These are phyloP conservation scores for Periglandula ipomoeae DNA, from an alignment of 2,329 filamentous ascomycete genomes.

Conservation along the genomic window DNA sequence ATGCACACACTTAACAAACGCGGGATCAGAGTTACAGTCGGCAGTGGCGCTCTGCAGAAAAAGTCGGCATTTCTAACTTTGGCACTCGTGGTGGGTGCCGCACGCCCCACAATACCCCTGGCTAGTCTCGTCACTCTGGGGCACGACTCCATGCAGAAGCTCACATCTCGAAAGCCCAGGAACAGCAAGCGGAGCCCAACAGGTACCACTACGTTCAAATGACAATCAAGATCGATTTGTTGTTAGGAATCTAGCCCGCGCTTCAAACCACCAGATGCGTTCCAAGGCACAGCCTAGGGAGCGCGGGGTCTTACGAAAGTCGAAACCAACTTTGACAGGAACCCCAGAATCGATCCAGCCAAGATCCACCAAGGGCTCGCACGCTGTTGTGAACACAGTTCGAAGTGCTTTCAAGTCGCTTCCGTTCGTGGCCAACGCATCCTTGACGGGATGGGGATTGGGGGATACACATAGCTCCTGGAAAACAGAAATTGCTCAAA, in stretches of 20 bases:
- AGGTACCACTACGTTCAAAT: not conserved
- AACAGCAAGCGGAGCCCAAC: not conserved
- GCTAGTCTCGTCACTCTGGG: not conserved
- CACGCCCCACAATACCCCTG: not conserved
- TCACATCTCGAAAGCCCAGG: not conserved
- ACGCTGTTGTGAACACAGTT: not conserved
- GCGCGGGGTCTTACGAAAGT: not conserved
- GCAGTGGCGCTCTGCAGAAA: not conserved
- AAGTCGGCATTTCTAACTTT: not conserved
- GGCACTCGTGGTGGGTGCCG: not conserved
- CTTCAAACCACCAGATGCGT: not conserved
- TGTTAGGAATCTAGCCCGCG: not conserved
- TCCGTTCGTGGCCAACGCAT: not conserved
- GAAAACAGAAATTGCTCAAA: not conserved
- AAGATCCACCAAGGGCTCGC: not conserved
- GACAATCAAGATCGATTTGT: not conserved
- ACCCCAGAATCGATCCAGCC: not conserved
- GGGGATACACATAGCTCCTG: not conserved
- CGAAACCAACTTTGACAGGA: not conserved
- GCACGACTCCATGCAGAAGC: not conserved
- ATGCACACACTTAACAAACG: not conserved
- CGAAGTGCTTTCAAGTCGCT: constrained; percentile 1
- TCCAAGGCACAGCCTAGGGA: not conserved
- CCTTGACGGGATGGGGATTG: not conserved
- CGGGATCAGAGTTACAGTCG: not conserved